These are phyloP conservation scores for Spencermartinsiella ligniputridi DNA, from an alignment of 1,139 yeast species.

Conservation along the genomic window DNA sequence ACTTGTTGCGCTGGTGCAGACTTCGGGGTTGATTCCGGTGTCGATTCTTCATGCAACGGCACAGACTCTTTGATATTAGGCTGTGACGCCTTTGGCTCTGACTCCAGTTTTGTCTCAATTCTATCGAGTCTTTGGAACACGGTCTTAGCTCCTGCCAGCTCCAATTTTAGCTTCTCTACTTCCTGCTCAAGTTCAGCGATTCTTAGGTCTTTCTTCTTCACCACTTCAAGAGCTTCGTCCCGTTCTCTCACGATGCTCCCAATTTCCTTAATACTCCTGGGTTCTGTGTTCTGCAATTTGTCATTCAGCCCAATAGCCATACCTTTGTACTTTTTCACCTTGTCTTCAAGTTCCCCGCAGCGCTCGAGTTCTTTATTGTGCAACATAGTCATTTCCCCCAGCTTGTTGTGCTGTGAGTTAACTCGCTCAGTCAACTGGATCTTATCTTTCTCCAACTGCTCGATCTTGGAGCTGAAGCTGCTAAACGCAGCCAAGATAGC, in stretches of 20 bases:
- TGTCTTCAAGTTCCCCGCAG: conserved; percentile 15
- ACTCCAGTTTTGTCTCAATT: too few species aligned
- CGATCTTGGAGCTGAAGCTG: conserved; percentile 24
- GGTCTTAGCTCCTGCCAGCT: conserved; percentile 4
- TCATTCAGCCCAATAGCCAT: conserved; percentile 18
- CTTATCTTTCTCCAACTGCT: conserved; percentile 22
- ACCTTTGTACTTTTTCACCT: conserved; percentile 21
- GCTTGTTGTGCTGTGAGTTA: conserved; percentile 14
- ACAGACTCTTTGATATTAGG: too few species aligned
- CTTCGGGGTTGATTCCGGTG: too few species aligned
- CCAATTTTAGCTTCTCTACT: not conserved
- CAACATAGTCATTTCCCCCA: conserved; percentile 12
- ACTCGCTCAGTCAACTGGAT: conserved; percentile 11
- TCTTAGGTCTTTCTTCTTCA: conserved; percentile 5
- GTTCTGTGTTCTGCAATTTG: conserved; percentile 11
- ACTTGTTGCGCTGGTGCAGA: too few species aligned
- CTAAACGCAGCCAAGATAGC: conserved; percentile 26
- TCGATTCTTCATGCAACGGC: too few species aligned
- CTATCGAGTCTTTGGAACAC: too few species aligned
- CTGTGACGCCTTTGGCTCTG: too few species aligned
- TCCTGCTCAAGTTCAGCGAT: conserved; percentile 4
- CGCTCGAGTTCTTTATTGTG: conserved; percentile 12
- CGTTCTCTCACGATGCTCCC: not conserved
- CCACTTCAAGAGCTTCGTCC: not conserved
- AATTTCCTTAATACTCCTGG: conserved; percentile 8